Percentiles rank a stretch among this genome's conserved stretches.
Conservation (phyloP, 2,329 filamentous ascomycete species). For the Chrysoporthe cubensis region DNA sequence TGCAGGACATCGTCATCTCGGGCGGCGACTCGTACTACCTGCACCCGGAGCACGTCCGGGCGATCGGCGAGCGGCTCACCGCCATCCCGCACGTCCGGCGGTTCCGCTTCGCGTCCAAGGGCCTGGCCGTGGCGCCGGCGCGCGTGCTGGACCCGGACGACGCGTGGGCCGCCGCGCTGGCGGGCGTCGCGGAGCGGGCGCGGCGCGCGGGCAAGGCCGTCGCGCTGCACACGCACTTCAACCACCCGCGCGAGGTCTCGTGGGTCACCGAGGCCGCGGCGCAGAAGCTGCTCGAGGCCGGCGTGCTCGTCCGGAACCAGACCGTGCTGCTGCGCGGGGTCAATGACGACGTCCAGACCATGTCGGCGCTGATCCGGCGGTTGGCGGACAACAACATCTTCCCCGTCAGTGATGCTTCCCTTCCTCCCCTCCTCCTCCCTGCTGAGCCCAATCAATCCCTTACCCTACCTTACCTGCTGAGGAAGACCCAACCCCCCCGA, state of each 20-base stretch:
- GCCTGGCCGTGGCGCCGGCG: slow-evolving; percentile 61
- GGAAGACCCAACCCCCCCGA: neutral
- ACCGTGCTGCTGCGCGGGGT: slow-evolving; percentile 61
- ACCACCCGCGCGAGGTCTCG: slow-evolving; percentile 64
- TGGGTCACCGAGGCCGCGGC: slow-evolving; percentile 61
- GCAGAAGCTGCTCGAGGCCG: slow-evolving; percentile 52
- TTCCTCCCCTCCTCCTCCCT: too few species aligned
- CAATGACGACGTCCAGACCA: slow-evolving; percentile 59
- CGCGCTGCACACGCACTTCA: slow-evolving; percentile 68
- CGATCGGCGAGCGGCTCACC: slow-evolving; percentile 60
- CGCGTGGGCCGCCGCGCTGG: slow-evolving; percentile 56
- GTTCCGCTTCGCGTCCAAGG: slow-evolving; percentile 66
- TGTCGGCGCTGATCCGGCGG: slow-evolving; percentile 55
- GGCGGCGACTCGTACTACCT: slow-evolving; percentile 66
- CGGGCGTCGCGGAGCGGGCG: slow-evolving; percentile 54
- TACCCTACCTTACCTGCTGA: neutral
- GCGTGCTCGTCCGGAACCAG: slow-evolving; percentile 63
- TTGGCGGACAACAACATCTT: slow-evolving; percentile 61
- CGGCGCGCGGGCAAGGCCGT: slow-evolving; percentile 60
- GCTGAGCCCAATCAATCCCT: too few species aligned
- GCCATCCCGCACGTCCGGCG: slow-evolving; percentile 61
- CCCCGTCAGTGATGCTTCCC: slow-evolving; percentile 47
- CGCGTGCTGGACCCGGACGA: slow-evolving; percentile 57
- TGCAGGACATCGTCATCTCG: slow-evolving; percentile 65
- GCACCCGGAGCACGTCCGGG: slow-evolving; percentile 52